Evolutionary conservation across 345 rosid genomes (phyloP), one percentile per base, ranked within the genome.

Genomic region (Cardiospermum halicacabum): DNA sequence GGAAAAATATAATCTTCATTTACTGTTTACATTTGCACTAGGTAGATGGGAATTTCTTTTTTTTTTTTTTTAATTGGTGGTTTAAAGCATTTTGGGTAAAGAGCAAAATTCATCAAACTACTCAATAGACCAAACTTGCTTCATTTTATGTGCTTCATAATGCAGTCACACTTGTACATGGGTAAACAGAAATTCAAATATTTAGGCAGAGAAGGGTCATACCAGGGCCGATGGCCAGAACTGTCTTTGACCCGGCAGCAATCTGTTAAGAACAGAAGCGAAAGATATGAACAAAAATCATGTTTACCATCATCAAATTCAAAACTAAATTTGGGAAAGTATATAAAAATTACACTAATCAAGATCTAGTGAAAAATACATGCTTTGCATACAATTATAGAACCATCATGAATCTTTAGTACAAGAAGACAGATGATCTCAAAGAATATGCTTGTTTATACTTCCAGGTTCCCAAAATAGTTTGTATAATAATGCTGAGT

Each of bases 191-290:
- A n/a, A n/a, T n/a, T n/a, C n/a, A n/a, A n/a, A n/a, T n/a, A n/a
- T n/a, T n/a, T n/a, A n/a, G n/a, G n/a, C n/a, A n/a, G n/a, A n/a
- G n/a, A n/a, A 28, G 57, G 40, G 67, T 57, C 57, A 51, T 78
- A 90, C 97, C 97, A 16, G 96, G 97, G 42, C 97, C 97, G 64
- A 91, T 64, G 40, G 96, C 89, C 24, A 91, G 88, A 69, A 91
- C 97, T 16, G 97, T 91, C 76, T 81, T 86, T 50, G 97, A 88
- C 56, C 97, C 96, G 42, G 96, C 84, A n/a, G 74, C 77, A 75
- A 88, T 87, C 96, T 88, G 84, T 60, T 43, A 47, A 55, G 68
- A 62, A 34, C 31, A 62, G 40, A 34, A 22, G 31, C 9, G 13
- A 53, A 34, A 48, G 45, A 13, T 47, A 9, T 37, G n/a, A 59